Conservation (phyloP, 2,329 filamentous ascomycete species). For the Elsinoe fawcettii region DNA sequence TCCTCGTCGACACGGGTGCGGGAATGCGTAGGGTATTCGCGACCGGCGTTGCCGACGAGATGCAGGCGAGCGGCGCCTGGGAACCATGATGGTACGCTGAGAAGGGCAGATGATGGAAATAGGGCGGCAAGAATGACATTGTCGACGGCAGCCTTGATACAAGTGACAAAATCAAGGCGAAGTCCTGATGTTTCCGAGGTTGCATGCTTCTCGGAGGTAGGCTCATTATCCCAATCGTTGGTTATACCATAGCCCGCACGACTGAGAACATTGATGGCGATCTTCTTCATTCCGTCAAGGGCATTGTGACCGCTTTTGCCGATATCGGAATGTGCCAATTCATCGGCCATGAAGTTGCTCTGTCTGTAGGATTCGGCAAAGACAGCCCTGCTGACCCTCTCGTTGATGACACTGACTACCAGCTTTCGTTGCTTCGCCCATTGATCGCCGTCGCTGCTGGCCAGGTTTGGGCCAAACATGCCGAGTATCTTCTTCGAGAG, state of each 20-base stretch:
- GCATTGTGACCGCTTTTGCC: not conserved
- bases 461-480: slow-evolving; percentile 24
- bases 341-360: not conserved
- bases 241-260: slow-evolving; percentile 27
- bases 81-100: slow-evolving; percentile 22
- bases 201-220: slow-evolving; percentile 19
- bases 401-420: slow-evolving; percentile 28
- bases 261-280: slow-evolving; percentile 28
- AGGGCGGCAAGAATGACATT: slow-evolving; percentile 20
- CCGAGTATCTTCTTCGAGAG: not conserved
- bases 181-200: slow-evolving; percentile 22
- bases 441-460: slow-evolving; percentile 22
- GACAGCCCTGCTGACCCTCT: slow-evolving; percentile 27
- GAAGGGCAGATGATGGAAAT: slow-evolving; percentile 25
- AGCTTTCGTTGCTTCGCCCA: slow-evolving; percentile 29
- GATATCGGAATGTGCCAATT: not conserved
- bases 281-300: slow-evolving; percentile 30
- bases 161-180: slow-evolving; percentile 23
- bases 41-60: slow-evolving; percentile 22
- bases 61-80: slow-evolving; percentile 20
- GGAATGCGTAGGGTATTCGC: slow-evolving; percentile 25
- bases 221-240: slow-evolving; percentile 23
- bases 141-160: slow-evolving; percentile 24
- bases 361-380: slow-evolving; percentile 24
- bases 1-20: slow-evolving; percentile 22